Evolutionary conservation across 2,329 filamentous ascomycete species (phyloP).

Genomic region (Ploettnerulaceae sp.): DNA sequence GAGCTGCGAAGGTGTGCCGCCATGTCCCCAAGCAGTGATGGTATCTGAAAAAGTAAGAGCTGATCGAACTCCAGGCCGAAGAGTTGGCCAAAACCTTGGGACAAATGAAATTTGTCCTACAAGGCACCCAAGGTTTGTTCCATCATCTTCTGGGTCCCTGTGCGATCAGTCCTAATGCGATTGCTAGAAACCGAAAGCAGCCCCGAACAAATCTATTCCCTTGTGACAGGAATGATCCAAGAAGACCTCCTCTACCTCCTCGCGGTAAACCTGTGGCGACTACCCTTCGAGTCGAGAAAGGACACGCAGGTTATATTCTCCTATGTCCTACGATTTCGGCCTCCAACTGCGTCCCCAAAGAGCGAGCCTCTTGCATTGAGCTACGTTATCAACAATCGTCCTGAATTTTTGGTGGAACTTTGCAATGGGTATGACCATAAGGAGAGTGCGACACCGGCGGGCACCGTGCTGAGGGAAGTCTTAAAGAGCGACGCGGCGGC

Average conservation of each 20-base stretch:
- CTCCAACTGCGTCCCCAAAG: slow-evolving; percentile 59
- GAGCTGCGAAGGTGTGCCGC: slow-evolving; percentile 48
- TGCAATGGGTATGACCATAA: slow-evolving; percentile 87
- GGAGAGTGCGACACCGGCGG: slow-evolving; percentile 87
- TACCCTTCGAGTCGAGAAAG: slow-evolving; percentile 95
- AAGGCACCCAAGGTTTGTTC: slow-evolving; percentile 79
- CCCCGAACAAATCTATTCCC: slow-evolving; percentile 81
- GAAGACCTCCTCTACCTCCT: slow-evolving; percentile 86
- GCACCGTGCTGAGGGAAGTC: slow-evolving; percentile 82
- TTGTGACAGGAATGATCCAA: slow-evolving; percentile 79
- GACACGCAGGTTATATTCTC: slow-evolving; percentile 95
- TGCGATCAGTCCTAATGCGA: slow-evolving; percentile 10
- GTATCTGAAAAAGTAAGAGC: slow-evolving; percentile 10
- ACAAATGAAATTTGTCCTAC: slow-evolving; percentile 89
- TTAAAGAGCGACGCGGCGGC: slow-evolving; percentile 86
- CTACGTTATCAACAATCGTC: slow-evolving; percentile 80
- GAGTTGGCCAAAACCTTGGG: slow-evolving; percentile 79
- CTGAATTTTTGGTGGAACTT: slow-evolving; percentile 80
- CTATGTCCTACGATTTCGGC: slow-evolving; percentile 86
- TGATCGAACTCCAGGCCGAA: slow-evolving; percentile 57
- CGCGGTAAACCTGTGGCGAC: slow-evolving; percentile 72
- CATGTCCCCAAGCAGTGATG: slow-evolving; percentile 2
- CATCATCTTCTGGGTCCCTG: not conserved
- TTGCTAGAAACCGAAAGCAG: slow-evolving; percentile 75
- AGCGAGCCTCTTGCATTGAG: slow-evolving; percentile 79